Conservation (phyloP, 1,284 basidiomycete genomes). For the Anthracocystis walkeri region DNA sequence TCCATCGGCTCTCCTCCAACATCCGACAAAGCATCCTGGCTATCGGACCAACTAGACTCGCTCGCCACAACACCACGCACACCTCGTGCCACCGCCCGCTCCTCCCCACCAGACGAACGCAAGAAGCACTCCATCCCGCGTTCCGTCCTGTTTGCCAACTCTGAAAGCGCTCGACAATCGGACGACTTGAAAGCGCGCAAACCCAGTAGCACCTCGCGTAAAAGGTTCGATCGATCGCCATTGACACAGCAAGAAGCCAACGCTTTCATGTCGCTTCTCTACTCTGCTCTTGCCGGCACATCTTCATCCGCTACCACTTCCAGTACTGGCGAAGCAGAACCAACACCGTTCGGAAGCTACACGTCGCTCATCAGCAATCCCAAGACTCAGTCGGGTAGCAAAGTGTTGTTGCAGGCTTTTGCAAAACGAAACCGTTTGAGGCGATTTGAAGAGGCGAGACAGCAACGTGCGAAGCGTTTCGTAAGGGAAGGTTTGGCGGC, state of each 20-base stretch:
- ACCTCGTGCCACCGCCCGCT: conserved; percentile 5
- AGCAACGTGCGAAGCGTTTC: conserved; percentile 24
- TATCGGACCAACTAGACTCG: conserved; percentile 40
- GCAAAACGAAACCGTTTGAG: conserved; percentile 32
- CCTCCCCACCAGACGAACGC: conserved; percentile 1
- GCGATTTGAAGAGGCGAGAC: conserved; percentile 24
- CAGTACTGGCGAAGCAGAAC: conserved; percentile 3
- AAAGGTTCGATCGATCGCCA: conserved; percentile 32
- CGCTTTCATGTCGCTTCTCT: conserved; percentile 40
- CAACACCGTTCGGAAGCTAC: conserved; percentile 40
- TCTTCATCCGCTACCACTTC: conserved; percentile 4
- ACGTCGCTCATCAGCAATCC: conserved; percentile 38
- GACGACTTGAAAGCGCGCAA: conserved; percentile 26
- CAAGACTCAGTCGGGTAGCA: conserved; percentile 21
- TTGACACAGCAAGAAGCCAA: conserved; percentile 45
- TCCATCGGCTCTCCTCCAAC: neutral
- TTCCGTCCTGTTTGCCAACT: conserved; percentile 45
- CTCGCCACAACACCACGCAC: conserved; percentile 18
- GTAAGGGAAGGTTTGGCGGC: conserved; percentile 44
- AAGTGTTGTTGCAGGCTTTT: conserved; percentile 34
- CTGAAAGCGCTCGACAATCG: conserved; percentile 19
- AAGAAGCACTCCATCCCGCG: conserved; percentile 27
- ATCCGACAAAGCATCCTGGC: conserved; percentile 19
- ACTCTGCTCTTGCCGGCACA: conserved; percentile 31
- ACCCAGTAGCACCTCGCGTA: conserved; percentile 5